A percentile compares a stretch with the other conserved stretches of the same genome.
Evolutionary conservation across 768 basidiomycete species (phyloP).

Genomic region (Leccinum disarticulatum): DNA sequence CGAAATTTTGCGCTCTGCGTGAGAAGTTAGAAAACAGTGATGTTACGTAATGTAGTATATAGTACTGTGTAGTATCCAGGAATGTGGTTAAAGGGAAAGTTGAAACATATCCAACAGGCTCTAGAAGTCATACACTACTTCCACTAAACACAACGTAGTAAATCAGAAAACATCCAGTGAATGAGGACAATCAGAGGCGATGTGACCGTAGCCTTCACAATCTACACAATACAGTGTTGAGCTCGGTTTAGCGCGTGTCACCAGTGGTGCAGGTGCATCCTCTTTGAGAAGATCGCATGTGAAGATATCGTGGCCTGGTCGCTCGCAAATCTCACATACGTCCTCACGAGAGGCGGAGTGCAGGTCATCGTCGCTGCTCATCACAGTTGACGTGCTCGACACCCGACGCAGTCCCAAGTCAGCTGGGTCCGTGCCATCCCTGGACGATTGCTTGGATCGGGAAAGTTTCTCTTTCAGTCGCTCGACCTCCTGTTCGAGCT

Average conservation of each 20-base stretch:
- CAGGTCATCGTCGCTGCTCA: constrained; percentile 24
- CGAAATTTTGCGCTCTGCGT: constrained; percentile 21
- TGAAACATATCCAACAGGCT: constrained; percentile 18
- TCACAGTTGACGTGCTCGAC: constrained; percentile 24
- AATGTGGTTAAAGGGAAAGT: constrained; percentile 4
- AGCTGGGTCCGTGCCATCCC: constrained; percentile 41
- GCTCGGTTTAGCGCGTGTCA: constrained; percentile 14
- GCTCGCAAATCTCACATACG: constrained; percentile 86
- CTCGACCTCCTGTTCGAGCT: constrained; percentile 84
- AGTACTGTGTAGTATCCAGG: neutral
- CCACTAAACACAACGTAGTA: constrained; percentile 10
- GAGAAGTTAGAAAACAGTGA: constrained; percentile 22
- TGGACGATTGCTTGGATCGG: constrained; percentile 56
- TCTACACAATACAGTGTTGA: constrained; percentile 70
- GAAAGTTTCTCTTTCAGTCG: constrained; percentile 69
- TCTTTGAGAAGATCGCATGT: constrained; percentile 74
- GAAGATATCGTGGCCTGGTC: constrained; percentile 84
- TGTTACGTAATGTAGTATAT: constrained; percentile 17
- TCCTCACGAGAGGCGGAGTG: constrained; percentile 33
- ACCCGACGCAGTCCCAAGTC: constrained; percentile 29
- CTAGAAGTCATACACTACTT: constrained; percentile 18
- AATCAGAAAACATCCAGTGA: constrained; percentile 84
- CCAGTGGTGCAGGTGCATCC: constrained; percentile 36
- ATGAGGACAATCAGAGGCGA: constrained; percentile 76
- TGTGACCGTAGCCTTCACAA: constrained; percentile 79